Evolutionary conservation across 805 yeast species (phyloP), one percentile per base, ranked within the genome.

Genomic region (Candida gorgasii): DNA sequence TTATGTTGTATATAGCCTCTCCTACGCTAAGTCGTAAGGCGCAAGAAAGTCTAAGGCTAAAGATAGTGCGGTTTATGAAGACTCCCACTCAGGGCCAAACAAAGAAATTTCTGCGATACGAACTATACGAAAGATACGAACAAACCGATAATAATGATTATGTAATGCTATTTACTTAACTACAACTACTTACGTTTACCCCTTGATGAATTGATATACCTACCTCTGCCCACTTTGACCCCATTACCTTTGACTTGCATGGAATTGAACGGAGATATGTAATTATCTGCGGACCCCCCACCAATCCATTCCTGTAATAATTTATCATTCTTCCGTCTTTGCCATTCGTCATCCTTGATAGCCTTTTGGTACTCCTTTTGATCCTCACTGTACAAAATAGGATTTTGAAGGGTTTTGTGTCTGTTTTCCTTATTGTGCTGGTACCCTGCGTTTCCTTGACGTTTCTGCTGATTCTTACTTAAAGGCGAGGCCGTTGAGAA

Each of bases 341-440:
- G 84, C 95, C 97, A 89, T 33, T 83, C 82, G 42, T 90, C 95
- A 55, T 87, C 84, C 60, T 89, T 89, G 46, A 92, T 60, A 1
- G 96, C 96, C 61, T 85, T 82, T 50, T 80, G 79, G 62, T 93
- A 93, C 63, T 93, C 99, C 56, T 86, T 87, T 69, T 93, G 97
- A 65, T 93, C 99, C 62, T 87, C 98, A 54, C 95, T 79, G 43
- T 89, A 73, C 34, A 69, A 58, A 36, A 86, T 74, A 3, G 82
- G 78, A 33, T 75, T 75, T 46, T 68, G 74, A 39, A 68, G 52
- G 26, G 63, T 46, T 47, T 75, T 78, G 43, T 76, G 78, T 44
- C 80, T 77, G 46, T 75, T 77, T 31, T 78, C 73, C 47, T 82
- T 83, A 54, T 76, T 78, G 53, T 89, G 92, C 51, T 84, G 89